Base-by-base conservation (phyloP, 257 asterid species). In the Penstemon eatonii region DNA sequence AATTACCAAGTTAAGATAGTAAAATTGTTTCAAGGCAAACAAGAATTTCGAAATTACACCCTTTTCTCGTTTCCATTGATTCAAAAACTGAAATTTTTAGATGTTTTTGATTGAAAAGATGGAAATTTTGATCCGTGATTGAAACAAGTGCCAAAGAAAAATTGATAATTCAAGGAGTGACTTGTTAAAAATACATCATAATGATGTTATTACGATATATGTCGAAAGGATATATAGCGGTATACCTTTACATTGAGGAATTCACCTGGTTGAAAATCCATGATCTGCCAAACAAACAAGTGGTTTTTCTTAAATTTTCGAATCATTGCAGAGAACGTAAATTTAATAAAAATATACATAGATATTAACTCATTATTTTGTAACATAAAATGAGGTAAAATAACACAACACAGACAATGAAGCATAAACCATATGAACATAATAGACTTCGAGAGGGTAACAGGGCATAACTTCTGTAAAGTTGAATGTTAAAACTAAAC, bases 191-290 rank as follows among this genome's bases (percentile, higher is more conserved):
- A 25, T 25, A 25, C 33, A 25, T 25, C 33, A 25, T 25, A 25
- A 25, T 25, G 33, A 25, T 2, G 33, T 1, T 25, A 25, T 25
- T 25, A 25, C 33, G 33, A 25, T 25, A 25, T 25, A 25, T 0
- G 33, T 25, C 33, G 2, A 25, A 47, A 46, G 40, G 5, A 66
- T 39, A 43, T 8, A 1, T 63, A 50, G 19, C 55, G 39, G 8
- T 63, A 62, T 85, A 91, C 99, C 97, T 94, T 94, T 64, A 94
- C 94, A 65, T 91, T 89, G 73, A 94, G 96, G 80, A 85, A 94
- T 69, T 94, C 97, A 41, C 99, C 99, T 0, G 96, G 96, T 79
- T 94, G 94, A 82, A 94, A 94, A 81, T 94, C 99, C 99, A 94
- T 94, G 68, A 94, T 84, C 97, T 90, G 92, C 75, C 74, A 66